Base-by-base conservation (phyloP, 805 yeast genomes). In the Metschnikowia reukaufii region DNA sequence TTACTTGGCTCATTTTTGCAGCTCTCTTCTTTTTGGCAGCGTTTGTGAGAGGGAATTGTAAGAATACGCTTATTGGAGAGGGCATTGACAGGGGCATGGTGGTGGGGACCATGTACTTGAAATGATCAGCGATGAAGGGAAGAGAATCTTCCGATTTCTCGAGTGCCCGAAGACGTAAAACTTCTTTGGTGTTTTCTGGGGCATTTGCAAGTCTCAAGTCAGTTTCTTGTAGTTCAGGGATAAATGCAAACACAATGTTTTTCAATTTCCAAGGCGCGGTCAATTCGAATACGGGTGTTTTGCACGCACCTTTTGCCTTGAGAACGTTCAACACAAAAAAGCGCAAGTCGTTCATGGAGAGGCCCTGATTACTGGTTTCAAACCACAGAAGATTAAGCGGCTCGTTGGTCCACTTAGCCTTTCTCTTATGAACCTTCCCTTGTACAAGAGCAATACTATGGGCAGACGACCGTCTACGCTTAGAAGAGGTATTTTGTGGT, bases 201-300 rank as follows among this genome's bases (percentile, higher is more conserved):
- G 29, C 15, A 17, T 36, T 15, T 10, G 31, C 15, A 10, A 37
- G 8, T 5, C 15, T 15, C 20, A 44, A 33, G 49, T 77, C 76
- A 3, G 62, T 56, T 2, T 69, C 61, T 12, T 73, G 67, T 10
- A 90, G 61, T 0, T 96, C 96, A 0, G 94, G 88, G 4, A 81
- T 77, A 42, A 82, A 67, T 4, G 87, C 62, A 19, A 81, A 66
- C 0, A 86, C 81, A 2, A 84, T 75, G 48, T 78, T 80, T 23
- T 46, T 35, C 36, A 53, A 43, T 23, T 45, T 45, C 50, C 50
- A 49, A 6, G 50, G 42, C 16, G 48, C 50, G n/a, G 25, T 38
- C 20, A 49, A 19, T 13, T 49, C 42, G 19, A 49, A 42, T n/a
- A 44, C 12, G 6, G 50, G 46, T 5, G 49, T 45, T 29, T 34